Percentiles rank a stretch among this genome's conserved stretches.
Evolutionary conservation across 2,329 filamentous ascomycete species (phyloP).

Genomic region (Emmonsia crescens): DNA sequence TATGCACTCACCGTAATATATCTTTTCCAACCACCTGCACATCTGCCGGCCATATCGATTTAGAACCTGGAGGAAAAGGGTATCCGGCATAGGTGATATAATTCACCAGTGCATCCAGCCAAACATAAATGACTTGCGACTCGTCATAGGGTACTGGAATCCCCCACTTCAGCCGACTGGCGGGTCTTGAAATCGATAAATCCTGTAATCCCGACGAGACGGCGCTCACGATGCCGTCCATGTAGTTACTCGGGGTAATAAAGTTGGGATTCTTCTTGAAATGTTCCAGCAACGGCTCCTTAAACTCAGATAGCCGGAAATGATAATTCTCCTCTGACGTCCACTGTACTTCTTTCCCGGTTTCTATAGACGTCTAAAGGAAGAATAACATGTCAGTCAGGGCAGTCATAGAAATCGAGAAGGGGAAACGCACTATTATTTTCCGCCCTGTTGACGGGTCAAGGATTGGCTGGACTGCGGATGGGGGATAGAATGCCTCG

Average conservation of each 20-base stretch:
- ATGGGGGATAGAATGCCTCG: slow-evolving; percentile 86
- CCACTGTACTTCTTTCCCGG: slow-evolving; percentile 90
- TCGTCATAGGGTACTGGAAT: slow-evolving; percentile 76
- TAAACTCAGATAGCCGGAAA: slow-evolving; percentile 77
- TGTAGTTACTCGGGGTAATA: slow-evolving; percentile 60
- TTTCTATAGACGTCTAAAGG: slow-evolving; percentile 59
- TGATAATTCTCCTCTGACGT: slow-evolving; percentile 89
- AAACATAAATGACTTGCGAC: slow-evolving; percentile 90
- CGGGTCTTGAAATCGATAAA: slow-evolving; percentile 77
- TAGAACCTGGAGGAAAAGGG: slow-evolving; percentile 56
- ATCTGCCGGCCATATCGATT: slow-evolving; percentile 76
- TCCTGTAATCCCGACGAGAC: slow-evolving; percentile 72
- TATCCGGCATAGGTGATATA: slow-evolving; percentile 85
- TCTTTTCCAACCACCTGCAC: slow-evolving; percentile 93
- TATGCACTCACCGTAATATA: slow-evolving; percentile 54
- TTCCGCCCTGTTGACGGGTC: slow-evolving; percentile 74
- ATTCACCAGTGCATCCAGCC: slow-evolving; percentile 92
- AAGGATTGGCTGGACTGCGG: slow-evolving; percentile 59
- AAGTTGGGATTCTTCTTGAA: slow-evolving; percentile 69
- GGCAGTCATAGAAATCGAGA: not conserved
- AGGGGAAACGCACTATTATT: slow-evolving; percentile 48
- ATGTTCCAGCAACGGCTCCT: slow-evolving; percentile 65
- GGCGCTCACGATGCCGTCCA: slow-evolving; percentile 67
- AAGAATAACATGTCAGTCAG: slow-evolving; percentile 6
- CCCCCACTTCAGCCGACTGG: slow-evolving; percentile 71